phyloP scores from a whole-genome alignment of 1,139 yeast genomes.

The Yamadazyma mexicana region DNA sequence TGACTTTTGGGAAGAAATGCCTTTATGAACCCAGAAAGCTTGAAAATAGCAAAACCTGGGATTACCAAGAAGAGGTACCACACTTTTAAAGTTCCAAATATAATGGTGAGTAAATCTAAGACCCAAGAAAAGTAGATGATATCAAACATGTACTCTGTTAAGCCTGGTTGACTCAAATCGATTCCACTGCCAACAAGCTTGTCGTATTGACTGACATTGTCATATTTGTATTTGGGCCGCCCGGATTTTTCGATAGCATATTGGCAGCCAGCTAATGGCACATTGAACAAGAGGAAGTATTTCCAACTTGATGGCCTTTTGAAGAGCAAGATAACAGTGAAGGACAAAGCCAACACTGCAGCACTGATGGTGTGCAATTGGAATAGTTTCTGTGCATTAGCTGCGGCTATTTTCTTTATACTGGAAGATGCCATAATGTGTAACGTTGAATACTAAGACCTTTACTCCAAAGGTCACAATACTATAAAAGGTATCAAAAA shows the following conservation, averaged over 20 bases:
- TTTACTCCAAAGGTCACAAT: no score
- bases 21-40: constrained; percentile 29
- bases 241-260: constrained; percentile 64
- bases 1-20: constrained; percentile 12
- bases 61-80: constrained; percentile 56
- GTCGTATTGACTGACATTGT: constrained; percentile 31
- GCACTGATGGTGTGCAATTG: constrained; percentile 53
- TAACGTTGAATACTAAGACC: no score
- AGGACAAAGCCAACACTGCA: constrained; percentile 36
- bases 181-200: constrained; percentile 57
- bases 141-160: constrained; percentile 79
- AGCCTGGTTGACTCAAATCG: constrained; percentile 64
- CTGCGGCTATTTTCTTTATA: constrained; percentile 66
- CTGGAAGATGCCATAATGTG: constrained; percentile 52
- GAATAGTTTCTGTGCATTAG: constrained; percentile 55
- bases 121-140: constrained; percentile 69
- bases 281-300: constrained; percentile 53
- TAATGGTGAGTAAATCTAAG: constrained; percentile 54
- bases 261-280: constrained; percentile 59
- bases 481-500: no score
- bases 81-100: constrained; percentile 57
- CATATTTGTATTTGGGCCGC: constrained; percentile 54
- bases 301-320: constrained; percentile 54
- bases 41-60: constrained; percentile 58
- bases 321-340: constrained; percentile 41